These are phyloP conservation scores for Linum lewisii DNA, from an alignment of 345 rosid species.

Conservation along the genomic window DNA sequence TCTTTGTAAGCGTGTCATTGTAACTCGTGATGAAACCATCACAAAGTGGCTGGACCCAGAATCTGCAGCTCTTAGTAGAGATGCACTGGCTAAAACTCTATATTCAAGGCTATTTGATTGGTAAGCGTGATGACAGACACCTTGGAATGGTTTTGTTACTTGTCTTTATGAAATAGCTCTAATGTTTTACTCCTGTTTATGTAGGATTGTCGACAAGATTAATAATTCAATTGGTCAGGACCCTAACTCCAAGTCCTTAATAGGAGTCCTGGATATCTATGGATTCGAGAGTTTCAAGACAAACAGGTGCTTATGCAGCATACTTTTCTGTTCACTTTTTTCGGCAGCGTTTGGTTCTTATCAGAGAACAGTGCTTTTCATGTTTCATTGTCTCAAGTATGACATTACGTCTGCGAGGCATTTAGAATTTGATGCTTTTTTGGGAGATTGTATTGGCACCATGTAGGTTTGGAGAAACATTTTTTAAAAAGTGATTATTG, in stretches of 20 bases:
- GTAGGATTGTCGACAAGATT: constrained; percentile 91
- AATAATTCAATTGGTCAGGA: constrained; percentile 95
- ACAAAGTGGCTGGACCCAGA: constrained; percentile 93
- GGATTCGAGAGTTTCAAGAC: constrained; percentile 99
- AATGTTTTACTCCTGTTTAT: constrained; percentile 15
- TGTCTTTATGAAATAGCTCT: constrained; percentile 10
- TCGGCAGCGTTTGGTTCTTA: constrained; percentile 27
- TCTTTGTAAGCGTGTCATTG: constrained; percentile 93
- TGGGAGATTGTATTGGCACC: background rate
- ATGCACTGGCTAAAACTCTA: constrained; percentile 91
- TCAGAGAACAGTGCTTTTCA: constrained; percentile 14
- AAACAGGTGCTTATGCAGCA: constrained; percentile 94
- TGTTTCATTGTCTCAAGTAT: constrained; percentile 11
- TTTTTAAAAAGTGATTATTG: background rate
- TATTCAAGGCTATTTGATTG: constrained; percentile 95
- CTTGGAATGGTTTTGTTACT: background rate
- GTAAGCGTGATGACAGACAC: constrained; percentile 35
- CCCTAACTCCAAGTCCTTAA: constrained; percentile 73
- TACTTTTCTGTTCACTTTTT: constrained; percentile 38
- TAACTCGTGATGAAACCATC: constrained; percentile 95
- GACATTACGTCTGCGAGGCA: constrained; percentile 9
- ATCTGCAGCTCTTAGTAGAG: constrained; percentile 78
- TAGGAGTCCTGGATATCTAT: constrained; percentile 97
- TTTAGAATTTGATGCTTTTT: background rate
- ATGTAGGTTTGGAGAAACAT: background rate